Conservation (phyloP, 495 filamentous ascomycete species). For the Copromyces sp. region DNA sequence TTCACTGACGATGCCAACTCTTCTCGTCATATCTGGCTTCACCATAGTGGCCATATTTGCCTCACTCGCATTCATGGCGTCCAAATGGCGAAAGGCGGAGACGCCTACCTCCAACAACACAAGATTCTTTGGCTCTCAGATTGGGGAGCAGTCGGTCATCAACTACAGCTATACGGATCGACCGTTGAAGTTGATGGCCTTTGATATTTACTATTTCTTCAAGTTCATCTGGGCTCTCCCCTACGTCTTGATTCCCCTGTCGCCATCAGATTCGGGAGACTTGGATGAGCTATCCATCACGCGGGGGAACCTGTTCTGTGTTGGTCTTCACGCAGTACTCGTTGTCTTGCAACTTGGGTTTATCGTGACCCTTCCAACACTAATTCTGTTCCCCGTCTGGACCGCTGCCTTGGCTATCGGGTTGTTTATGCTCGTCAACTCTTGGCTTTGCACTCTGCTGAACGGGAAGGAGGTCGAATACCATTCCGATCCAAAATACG, state of each 20-base stretch:
- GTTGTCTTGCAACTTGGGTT: constrained; percentile 40
- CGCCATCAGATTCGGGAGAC: constrained; percentile 35
- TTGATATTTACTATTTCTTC: constrained; percentile 46
- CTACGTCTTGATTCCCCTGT: constrained; percentile 42
- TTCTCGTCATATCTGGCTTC: constrained; percentile 1
- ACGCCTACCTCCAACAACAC: constrained; percentile 4
- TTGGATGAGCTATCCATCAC: constrained; percentile 51
- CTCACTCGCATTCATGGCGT: constrained; percentile 6
- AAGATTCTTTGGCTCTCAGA: constrained; percentile 41
- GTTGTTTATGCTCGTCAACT: constrained; percentile 36
- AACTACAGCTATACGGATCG: constrained; percentile 51
- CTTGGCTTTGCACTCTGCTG: constrained; percentile 37
- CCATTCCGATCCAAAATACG: constrained; percentile 33
- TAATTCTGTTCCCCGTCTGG: constrained; percentile 43
- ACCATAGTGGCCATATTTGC: constrained; percentile 4
- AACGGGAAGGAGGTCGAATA: constrained; percentile 37
- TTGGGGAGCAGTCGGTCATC: constrained; percentile 37
- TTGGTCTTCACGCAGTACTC: constrained; percentile 43
- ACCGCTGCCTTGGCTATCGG: constrained; percentile 25
- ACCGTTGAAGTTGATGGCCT: constrained; percentile 43
- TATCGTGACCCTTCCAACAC: constrained; percentile 38
- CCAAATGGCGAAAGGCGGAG: constrained; percentile 4
- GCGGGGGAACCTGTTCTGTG: constrained; percentile 35
- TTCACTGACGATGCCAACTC: constrained; percentile 1
- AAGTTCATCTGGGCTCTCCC: constrained; percentile 40